Evolutionary conservation across 805 yeast genomes (phyloP).

Genomic region (Nakazawaea anatomiae): DNA sequence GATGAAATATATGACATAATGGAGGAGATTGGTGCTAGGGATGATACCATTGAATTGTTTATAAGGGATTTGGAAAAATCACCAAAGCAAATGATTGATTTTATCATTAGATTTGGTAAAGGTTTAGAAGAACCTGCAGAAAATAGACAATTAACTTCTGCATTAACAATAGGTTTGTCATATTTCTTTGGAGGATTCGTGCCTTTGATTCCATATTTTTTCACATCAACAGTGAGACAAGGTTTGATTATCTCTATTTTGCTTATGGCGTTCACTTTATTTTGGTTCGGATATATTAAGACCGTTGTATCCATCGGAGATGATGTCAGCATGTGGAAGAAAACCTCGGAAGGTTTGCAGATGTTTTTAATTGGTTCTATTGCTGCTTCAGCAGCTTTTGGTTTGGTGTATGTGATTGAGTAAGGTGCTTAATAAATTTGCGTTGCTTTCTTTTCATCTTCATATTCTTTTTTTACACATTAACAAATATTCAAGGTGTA

Average conservation of each 20-base stretch:
- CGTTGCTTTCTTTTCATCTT: neutral
- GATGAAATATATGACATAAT: constrained; percentile 79
- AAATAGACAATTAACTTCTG: constrained; percentile 82
- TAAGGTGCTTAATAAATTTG: neutral
- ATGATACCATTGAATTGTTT: constrained; percentile 67
- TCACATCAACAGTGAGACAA: constrained; percentile 63
- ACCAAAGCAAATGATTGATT: constrained; percentile 78
- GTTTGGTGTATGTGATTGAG: constrained; percentile 75
- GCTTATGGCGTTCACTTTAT: constrained; percentile 81
- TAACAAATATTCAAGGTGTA: neutral
- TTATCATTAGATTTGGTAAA: constrained; percentile 80
- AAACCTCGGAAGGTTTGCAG: constrained; percentile 74
- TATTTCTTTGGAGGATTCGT: constrained; percentile 91
- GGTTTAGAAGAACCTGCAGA: constrained; percentile 96
- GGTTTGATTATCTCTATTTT: constrained; percentile 73
- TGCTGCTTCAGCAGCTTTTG: constrained; percentile 98
- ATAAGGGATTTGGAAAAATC: constrained; percentile 71
- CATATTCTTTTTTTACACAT: neutral
- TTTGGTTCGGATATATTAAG: constrained; percentile 81
- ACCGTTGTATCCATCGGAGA: constrained; percentile 81
- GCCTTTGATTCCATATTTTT: constrained; percentile 88
- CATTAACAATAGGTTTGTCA: constrained; percentile 82
- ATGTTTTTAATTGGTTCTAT: constrained; percentile 95
- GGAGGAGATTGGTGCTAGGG: constrained; percentile 66
- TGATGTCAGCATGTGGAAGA: constrained; percentile 55